Evolutionary conservation across 306 rosid genomes (phyloP).

Genomic region (Cucurbita argyrosperma): DNA sequence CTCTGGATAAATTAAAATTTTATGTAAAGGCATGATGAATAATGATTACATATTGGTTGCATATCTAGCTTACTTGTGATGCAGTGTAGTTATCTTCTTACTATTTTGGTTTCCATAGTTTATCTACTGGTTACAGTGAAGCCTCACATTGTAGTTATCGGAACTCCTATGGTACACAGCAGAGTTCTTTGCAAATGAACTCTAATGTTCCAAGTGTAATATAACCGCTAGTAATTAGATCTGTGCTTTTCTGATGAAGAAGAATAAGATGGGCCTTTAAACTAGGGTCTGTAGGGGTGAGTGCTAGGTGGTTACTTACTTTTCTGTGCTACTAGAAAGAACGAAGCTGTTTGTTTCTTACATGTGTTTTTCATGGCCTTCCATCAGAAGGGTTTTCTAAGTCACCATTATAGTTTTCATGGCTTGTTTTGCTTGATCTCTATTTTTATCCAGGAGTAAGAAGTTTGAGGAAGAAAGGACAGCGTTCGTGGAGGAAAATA

Average conservation of each 20-base stretch:
- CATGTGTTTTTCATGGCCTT: neutral
- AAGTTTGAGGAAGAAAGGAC: neutral
- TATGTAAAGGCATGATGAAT: neutral
- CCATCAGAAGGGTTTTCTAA: neutral
- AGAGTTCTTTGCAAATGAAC: neutral
- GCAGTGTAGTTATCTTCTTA: neutral
- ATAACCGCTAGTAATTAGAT: too few relatives aligned
- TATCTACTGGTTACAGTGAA: neutral
- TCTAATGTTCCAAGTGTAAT: neutral
- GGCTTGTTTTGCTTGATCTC: neutral
- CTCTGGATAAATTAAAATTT: slow-evolving; percentile 5
- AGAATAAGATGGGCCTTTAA: neutral
- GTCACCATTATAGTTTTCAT: neutral
- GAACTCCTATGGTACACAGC: neutral
- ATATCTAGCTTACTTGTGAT: neutral
- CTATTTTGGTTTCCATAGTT: neutral
- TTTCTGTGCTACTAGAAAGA: neutral
- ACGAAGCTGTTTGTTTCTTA: neutral
- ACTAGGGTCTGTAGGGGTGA: neutral
- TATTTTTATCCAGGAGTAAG: neutral
- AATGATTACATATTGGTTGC: slow-evolving; percentile 1
- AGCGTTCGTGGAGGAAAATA: neutral
- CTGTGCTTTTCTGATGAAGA: neutral
- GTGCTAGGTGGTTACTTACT: neutral
- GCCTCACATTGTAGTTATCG: neutral